phyloP scores from a whole-genome alignment of 768 basidiomycete species.

The Clitopilus passeckerianus region DNA sequence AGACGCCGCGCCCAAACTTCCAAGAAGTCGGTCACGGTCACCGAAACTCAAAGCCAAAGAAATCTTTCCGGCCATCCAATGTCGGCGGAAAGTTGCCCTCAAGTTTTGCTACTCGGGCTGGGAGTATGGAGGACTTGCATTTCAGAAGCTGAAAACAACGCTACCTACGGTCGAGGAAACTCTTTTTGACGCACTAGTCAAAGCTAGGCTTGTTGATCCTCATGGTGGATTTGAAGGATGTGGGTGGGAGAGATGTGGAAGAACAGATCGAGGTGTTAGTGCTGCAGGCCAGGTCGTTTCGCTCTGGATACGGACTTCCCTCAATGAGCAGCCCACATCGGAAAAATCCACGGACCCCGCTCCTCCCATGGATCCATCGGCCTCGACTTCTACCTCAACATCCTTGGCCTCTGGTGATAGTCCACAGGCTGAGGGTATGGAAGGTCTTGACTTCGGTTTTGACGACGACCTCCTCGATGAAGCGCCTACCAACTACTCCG shows the following conservation, averaged over 20 bases:
- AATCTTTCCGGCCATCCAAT: slow-evolving; percentile 65
- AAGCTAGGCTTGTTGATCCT: slow-evolving; percentile 72
- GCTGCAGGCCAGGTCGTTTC: slow-evolving; percentile 92
- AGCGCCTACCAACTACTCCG: slow-evolving; percentile 15
- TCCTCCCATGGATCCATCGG: background rate
- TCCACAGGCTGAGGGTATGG: slow-evolving; percentile 1
- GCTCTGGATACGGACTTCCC: slow-evolving; percentile 80
- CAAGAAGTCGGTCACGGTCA: slow-evolving; percentile 21
- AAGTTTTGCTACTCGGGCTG: slow-evolving; percentile 91
- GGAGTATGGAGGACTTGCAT: slow-evolving; percentile 88
- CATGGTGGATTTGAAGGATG: slow-evolving; percentile 77
- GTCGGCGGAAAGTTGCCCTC: slow-evolving; percentile 80
- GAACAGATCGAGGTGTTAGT: slow-evolving; percentile 95
- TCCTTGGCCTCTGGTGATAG: background rate
- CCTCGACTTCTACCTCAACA: background rate
- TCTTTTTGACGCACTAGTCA: slow-evolving; percentile 74
- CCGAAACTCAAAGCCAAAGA: slow-evolving; percentile 16
- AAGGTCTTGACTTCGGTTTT: slow-evolving; percentile 16
- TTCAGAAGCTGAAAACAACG: slow-evolving; percentile 64
- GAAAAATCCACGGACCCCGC: slow-evolving; percentile 1
- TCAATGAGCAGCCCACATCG: slow-evolving; percentile 16
- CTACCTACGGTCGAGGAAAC: slow-evolving; percentile 90
- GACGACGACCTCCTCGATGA: slow-evolving; percentile 20
- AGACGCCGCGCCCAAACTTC: slow-evolving; percentile 29
- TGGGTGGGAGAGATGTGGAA: slow-evolving; percentile 86